phyloP scores from a whole-genome alignment of 257 asterid species.

The Phtheirospermum japonicum region DNA sequence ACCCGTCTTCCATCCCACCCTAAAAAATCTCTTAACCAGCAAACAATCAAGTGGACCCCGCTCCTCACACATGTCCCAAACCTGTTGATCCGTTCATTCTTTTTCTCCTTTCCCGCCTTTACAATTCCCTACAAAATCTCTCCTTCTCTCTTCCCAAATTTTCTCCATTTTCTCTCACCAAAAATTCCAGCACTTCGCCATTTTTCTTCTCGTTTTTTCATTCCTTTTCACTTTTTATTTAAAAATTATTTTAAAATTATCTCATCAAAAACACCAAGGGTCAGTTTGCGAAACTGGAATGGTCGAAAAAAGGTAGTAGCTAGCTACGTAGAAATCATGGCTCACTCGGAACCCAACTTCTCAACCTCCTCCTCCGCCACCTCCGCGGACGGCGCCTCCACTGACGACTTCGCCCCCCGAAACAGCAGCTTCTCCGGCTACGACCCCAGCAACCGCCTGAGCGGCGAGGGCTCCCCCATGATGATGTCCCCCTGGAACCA shows the following conservation, averaged over 20 bases:
- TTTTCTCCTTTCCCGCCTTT: conserved; percentile 10
- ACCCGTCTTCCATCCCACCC: background rate
- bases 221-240: too few relatives aligned
- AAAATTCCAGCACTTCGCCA: background rate
- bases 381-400: conserved; percentile 24
- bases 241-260: too few relatives aligned
- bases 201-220: conserved; percentile 1
- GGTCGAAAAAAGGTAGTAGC: too few relatives aligned
- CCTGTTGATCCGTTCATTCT: background rate
- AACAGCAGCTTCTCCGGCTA: conserved; percentile 38
- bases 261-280: too few relatives aligned
- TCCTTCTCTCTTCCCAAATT: background rate
- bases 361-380: conserved; percentile 33
- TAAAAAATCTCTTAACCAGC: background rate
- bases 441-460: conserved; percentile 36
- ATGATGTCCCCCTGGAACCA: conserved; percentile 66
- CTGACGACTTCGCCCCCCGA: conserved; percentile 30
- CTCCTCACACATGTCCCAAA: conserved; percentile 14
- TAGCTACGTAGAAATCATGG: background rate
- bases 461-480: conserved; percentile 49
- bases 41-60: conserved; percentile 12
- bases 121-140: conserved; percentile 36
- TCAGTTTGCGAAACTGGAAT: too few relatives aligned
- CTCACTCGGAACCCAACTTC: conserved; percentile 30
- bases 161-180: conserved; percentile 8